Evolutionary conservation across 768 basidiomycete species (phyloP).

Genomic region (Termitomyces eurrhizus): DNA sequence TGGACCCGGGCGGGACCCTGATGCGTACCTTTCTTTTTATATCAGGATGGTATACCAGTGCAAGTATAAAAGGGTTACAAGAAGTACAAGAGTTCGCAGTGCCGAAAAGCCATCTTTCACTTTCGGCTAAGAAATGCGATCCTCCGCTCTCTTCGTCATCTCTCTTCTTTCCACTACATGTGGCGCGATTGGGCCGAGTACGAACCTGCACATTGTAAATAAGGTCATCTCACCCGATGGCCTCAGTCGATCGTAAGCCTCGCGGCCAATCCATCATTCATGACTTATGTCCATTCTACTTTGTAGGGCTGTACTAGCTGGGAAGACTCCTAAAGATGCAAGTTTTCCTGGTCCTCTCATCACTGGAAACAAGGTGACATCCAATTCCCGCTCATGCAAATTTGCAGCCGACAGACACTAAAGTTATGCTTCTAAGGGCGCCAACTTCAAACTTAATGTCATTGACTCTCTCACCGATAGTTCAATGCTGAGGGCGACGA

Average conservation of each 20-base stretch:
- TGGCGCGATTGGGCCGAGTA: not conserved
- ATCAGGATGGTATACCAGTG: not conserved
- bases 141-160: not conserved
- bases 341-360: constrained; percentile 4
- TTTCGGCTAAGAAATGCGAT: not conserved
- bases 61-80: not conserved
- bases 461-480: not conserved
- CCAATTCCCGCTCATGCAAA: not conserved
- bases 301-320: not conserved
- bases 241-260: not conserved
- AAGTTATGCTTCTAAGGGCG: not conserved
- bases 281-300: not conserved
- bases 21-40: not conserved
- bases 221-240: not conserved
- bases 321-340: not conserved
- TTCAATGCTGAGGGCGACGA: constrained; percentile 1
- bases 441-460: not conserved
- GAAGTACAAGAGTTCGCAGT: not conserved
- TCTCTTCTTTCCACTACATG: not conserved
- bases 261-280: too few relatives aligned
- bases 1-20: not conserved
- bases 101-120: not conserved
- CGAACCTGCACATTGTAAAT: not conserved
- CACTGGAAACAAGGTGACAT: not conserved
- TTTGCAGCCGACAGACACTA: not conserved